phyloP scores from a whole-genome alignment of 108 stramenopile species.

The Skeletonema potamos region DNA sequence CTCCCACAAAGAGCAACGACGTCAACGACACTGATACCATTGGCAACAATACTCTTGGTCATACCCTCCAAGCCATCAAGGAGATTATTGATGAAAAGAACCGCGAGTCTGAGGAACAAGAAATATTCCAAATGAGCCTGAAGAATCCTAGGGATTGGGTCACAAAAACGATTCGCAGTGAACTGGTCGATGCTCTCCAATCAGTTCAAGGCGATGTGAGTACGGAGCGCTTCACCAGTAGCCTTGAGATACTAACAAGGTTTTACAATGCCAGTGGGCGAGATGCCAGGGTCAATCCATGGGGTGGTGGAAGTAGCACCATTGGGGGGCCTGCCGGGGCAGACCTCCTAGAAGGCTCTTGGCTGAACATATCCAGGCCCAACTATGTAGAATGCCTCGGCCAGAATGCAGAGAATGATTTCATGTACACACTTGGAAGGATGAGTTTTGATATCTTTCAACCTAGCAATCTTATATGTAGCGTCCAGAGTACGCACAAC shows the following conservation, averaged over 20 bases:
- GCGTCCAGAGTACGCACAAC: constrained; percentile 64
- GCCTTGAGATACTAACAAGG: constrained; percentile 32
- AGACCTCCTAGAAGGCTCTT: constrained; percentile 63
- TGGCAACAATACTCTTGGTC: constrained; percentile 29
- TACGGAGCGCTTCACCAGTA: constrained; percentile 36
- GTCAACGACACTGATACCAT: constrained; percentile 1
- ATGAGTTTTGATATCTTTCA: constrained; percentile 77
- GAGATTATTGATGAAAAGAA: constrained; percentile 45
- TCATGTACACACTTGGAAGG: constrained; percentile 62
- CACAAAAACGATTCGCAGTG: constrained; percentile 39
- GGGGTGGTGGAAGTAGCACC: constrained; percentile 20
- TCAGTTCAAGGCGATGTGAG: constrained; percentile 34
- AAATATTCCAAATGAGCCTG: constrained; percentile 44
- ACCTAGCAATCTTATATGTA: constrained; percentile 60
- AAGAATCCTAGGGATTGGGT: constrained; percentile 38
- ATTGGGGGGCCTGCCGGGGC: constrained; percentile 33
- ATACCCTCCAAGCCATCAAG: constrained; percentile 34
- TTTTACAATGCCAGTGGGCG: constrained; percentile 44
- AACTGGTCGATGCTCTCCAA: constrained; percentile 46
- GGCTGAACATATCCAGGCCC: constrained; percentile 80
- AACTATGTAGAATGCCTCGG: constrained; percentile 77
- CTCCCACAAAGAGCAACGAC: background rate
- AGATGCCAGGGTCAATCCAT: constrained; percentile 48
- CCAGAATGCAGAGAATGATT: constrained; percentile 61
- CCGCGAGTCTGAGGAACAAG: constrained; percentile 36